These are phyloP conservation scores for Monilinia aucupariae DNA, from an alignment of 2,329 filamentous ascomycete genomes.

Conservation along the genomic window DNA sequence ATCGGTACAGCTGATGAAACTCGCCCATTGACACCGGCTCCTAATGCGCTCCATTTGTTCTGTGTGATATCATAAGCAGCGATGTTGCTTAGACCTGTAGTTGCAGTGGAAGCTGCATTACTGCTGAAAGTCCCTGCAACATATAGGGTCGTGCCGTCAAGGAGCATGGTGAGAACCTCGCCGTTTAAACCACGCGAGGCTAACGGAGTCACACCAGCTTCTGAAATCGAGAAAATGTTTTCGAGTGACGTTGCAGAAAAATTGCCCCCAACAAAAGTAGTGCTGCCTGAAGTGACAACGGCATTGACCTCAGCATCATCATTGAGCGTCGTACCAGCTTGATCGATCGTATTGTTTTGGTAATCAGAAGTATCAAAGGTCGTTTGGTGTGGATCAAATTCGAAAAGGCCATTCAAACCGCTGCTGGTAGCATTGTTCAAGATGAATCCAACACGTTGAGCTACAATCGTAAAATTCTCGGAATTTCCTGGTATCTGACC, in stretches of 20 bases:
- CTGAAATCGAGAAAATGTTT: constrained; percentile 72
- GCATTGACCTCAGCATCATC: constrained; percentile 62
- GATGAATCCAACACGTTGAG: constrained; percentile 76
- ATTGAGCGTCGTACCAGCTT: constrained; percentile 65
- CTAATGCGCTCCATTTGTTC: constrained; percentile 71
- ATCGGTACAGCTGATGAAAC: constrained; percentile 73
- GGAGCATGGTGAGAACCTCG: constrained; percentile 65
- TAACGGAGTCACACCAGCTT: constrained; percentile 55
- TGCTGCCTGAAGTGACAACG: constrained; percentile 59
- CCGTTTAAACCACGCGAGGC: constrained; percentile 73
- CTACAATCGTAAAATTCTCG: constrained; percentile 70
- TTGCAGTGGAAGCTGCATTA: constrained; percentile 58
- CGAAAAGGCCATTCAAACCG: constrained; percentile 83
- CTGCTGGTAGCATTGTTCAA: constrained; percentile 63
- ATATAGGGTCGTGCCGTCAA: constrained; percentile 61
- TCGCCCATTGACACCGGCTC: constrained; percentile 76
- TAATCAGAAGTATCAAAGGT: constrained; percentile 58
- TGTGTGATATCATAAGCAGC: constrained; percentile 67
- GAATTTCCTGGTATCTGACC: constrained; percentile 51
- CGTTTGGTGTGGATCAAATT: constrained; percentile 66
- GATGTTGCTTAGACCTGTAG: constrained; percentile 64
- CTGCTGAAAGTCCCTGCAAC: constrained; percentile 76
- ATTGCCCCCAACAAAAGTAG: constrained; percentile 75
- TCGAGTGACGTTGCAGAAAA: constrained; percentile 64
- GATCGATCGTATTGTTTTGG: constrained; percentile 67